phyloP scores from a whole-genome alignment of 208 protist species.

The Naegleria lovaniensis region DNA sequence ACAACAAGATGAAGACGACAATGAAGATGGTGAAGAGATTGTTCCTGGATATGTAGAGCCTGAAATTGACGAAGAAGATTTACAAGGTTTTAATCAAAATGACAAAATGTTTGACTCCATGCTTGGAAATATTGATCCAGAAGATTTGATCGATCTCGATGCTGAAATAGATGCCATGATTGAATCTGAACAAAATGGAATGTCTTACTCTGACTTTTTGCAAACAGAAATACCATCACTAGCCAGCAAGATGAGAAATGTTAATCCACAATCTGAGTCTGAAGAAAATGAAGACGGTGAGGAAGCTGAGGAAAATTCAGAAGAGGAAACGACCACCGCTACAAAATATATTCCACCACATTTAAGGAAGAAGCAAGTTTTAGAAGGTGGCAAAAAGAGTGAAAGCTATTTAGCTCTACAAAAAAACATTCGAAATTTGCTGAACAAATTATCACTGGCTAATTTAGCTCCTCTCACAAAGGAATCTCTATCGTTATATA shows the following conservation, averaged over 20 bases:
- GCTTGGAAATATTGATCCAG: background rate
- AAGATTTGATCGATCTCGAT: background rate
- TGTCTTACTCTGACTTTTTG: background rate
- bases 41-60: background rate
- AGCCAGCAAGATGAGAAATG: background rate
- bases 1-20: background rate
- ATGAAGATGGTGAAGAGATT: background rate
- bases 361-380: background rate
- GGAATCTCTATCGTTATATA: background rate
- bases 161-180: background rate
- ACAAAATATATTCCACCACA: slow-evolving; percentile 19
- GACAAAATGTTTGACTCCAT: background rate
- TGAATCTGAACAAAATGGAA: background rate
- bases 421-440: background rate
- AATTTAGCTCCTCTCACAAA: background rate
- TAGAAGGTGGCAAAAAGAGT: background rate
- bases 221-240: background rate
- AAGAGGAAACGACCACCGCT: background rate
- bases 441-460: background rate
- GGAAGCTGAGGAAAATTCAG: background rate
- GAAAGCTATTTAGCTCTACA: background rate
- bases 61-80: slow-evolving; percentile 4
- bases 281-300: background rate
- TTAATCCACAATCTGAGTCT: background rate
- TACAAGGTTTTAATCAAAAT: background rate